These are phyloP conservation scores for Olyra latifolia DNA, from an alignment of 176 grass and related monocot species.

Conservation along the genomic window DNA sequence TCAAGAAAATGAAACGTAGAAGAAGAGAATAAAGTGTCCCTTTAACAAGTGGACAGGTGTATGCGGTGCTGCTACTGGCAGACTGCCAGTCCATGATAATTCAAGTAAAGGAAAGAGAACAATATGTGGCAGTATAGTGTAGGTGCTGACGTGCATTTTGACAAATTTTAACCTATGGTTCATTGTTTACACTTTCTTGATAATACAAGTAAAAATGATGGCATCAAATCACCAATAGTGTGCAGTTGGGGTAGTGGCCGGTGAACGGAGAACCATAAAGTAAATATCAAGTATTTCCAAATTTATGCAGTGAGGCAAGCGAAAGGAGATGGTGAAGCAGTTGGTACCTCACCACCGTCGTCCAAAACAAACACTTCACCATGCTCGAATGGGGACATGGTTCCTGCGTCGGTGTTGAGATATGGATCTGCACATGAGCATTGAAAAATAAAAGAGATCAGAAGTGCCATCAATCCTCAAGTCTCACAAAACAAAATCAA, in stretches of 20 bases:
- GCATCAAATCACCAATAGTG: neutral
- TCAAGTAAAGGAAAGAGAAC: neutral
- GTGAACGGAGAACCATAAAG: neutral
- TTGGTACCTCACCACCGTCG: slow-evolving; percentile 92
- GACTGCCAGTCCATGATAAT: neutral
- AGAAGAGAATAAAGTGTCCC: neutral
- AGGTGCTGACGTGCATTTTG: slow-evolving; percentile 8
- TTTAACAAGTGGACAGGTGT: slow-evolving; percentile 1
- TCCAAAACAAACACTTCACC: slow-evolving; percentile 97
- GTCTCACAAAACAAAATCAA: neutral
- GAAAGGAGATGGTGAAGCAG: neutral
- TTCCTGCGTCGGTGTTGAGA: slow-evolving; percentile 97
- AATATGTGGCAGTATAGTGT: neutral
- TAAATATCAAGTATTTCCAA: neutral
- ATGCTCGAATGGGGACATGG: slow-evolving; percentile 98
- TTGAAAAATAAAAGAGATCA: slow-evolving; percentile 6
- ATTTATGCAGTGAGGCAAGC: neutral
- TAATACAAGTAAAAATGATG: slow-evolving; percentile 1
- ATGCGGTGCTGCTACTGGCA: neutral
- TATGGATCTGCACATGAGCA: slow-evolving; percentile 82
- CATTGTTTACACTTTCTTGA: neutral
- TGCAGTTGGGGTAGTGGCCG: neutral
- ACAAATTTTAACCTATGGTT: slow-evolving; percentile 5
- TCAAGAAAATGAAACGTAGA: slow-evolving; percentile 6
- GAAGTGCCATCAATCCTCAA: neutral